A percentile compares a stretch with the other conserved stretches of the same genome.
phyloP scores from a whole-genome alignment of 2,329 filamentous ascomycete species.

The Ilyonectria mors-panacis region DNA sequence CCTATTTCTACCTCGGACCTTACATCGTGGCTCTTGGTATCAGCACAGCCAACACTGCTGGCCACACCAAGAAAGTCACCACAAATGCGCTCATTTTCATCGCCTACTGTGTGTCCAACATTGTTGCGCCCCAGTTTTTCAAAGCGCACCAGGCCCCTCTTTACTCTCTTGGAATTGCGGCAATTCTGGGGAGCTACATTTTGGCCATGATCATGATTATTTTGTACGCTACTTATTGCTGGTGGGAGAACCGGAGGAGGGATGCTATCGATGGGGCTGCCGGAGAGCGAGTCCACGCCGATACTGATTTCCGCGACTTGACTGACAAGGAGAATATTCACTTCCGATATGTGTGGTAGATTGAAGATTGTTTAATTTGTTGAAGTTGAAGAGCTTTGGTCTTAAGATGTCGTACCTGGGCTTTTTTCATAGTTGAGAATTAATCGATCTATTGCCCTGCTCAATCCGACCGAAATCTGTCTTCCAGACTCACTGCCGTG shows the following conservation, averaged over 20 bases:
- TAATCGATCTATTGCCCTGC: too few relatives aligned
- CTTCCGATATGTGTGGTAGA: constrained; percentile 46
- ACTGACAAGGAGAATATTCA: constrained; percentile 54
- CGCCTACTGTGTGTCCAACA: constrained; percentile 58
- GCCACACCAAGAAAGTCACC: constrained; percentile 59
- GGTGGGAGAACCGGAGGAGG: constrained; percentile 51
- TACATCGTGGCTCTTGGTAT: constrained; percentile 47
- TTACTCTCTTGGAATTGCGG: constrained; percentile 43
- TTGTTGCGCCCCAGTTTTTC: constrained; percentile 59
- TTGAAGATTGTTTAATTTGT: too few relatives aligned
- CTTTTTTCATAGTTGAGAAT: too few relatives aligned
- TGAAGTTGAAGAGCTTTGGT: not conserved
- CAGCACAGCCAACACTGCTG: constrained; percentile 51
- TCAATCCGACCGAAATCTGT: too few relatives aligned
- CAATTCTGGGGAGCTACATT: constrained; percentile 43
- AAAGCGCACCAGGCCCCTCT: constrained; percentile 50
- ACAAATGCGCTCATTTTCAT: constrained; percentile 63
- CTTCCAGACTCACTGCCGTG: too few relatives aligned
- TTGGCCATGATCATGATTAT: constrained; percentile 50
- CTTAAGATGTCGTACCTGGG: too few relatives aligned
- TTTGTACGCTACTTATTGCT: constrained; percentile 48
- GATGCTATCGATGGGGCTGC: constrained; percentile 29
- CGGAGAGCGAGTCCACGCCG: constrained; percentile 35
- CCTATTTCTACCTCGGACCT: constrained; percentile 49
- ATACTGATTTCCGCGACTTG: constrained; percentile 54